Evolutionary conservation across 2,329 filamentous ascomycete species (phyloP).

Genomic region (Ophiostoma himal-ulmi): DNA sequence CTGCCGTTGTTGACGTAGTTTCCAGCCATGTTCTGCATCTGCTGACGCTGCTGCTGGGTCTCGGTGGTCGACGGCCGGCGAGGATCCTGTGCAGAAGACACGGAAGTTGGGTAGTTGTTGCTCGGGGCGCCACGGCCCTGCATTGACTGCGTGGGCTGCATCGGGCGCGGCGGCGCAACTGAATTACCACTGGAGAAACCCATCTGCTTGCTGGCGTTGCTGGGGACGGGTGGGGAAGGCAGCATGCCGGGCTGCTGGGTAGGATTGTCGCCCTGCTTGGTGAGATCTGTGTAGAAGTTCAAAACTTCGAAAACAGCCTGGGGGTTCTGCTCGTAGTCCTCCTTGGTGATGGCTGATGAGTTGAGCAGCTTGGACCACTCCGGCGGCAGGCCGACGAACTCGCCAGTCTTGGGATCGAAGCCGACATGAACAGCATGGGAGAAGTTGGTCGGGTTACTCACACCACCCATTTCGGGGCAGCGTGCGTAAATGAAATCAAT

Average conservation of each 20-base stretch:
- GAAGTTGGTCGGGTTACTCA: constrained; percentile 98
- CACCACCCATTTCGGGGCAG: constrained; percentile 94
- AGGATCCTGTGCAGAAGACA: constrained; percentile 30
- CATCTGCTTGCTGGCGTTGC: constrained; percentile 57
- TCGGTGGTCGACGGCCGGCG: constrained; percentile 43
- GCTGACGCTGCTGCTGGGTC: constrained; percentile 48
- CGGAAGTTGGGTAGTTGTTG: constrained; percentile 35
- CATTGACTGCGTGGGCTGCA: constrained; percentile 50
- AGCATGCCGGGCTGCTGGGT: constrained; percentile 59
- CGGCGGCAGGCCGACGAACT: constrained; percentile 86
- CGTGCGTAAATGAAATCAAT: constrained; percentile 96
- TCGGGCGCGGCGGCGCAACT: constrained; percentile 64
- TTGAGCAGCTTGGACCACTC: constrained; percentile 98
- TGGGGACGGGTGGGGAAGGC: constrained; percentile 56
- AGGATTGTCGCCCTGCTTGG: constrained; percentile 67
- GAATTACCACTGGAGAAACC: constrained; percentile 51
- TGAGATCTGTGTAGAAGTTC: constrained; percentile 79
- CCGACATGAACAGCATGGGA: constrained; percentile 95
- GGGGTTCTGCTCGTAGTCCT: constrained; percentile 96
- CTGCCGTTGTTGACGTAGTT: constrained; percentile 49
- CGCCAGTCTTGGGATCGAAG: constrained; percentile 90
- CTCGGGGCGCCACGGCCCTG: constrained; percentile 34
- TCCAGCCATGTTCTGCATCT: constrained; percentile 52
- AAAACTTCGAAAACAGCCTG: constrained; percentile 76
- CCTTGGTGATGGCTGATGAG: constrained; percentile 93